Percentiles rank a stretch among this genome's conserved stretches.
Conservation (phyloP, 2,329 filamentous ascomycete genomes). For the Venturia pyrina region DNA sequence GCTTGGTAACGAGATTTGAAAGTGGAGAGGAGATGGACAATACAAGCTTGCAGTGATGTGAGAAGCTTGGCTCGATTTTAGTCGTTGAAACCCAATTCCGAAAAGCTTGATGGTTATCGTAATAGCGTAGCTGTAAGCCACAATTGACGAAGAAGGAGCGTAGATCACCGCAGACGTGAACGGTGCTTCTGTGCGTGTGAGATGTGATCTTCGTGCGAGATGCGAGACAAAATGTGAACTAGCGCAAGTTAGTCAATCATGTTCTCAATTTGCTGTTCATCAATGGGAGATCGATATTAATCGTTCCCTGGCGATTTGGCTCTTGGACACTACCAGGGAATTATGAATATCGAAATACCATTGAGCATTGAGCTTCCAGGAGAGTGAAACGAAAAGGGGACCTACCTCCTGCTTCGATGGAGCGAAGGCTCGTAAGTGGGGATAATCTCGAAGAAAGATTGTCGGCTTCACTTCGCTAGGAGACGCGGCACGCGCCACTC, state of each 20-base stretch:
- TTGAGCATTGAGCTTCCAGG: no score
- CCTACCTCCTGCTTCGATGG: not conserved
- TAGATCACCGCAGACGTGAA: constrained; percentile 31
- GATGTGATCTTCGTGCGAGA: constrained; percentile 39
- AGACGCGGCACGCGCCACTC: constrained; percentile 23
- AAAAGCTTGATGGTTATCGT: constrained; percentile 36
- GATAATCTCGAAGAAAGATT: not conserved
- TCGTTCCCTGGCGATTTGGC: no score
- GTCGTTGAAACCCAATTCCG: constrained; percentile 30
- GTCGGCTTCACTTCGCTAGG: not conserved
- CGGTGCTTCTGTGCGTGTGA: constrained; percentile 37
- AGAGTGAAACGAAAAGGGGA: no score
- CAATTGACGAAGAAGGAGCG: constrained; percentile 36
- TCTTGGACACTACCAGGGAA: no score
- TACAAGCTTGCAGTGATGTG: constrained; percentile 21
- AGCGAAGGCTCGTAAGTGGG: not conserved
- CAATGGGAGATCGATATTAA: no score
- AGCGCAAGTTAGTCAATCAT: no score
- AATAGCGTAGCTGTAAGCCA: constrained; percentile 30
- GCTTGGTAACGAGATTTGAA: not conserved
- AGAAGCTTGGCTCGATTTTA: constrained; percentile 28
- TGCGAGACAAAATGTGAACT: constrained; percentile 26
- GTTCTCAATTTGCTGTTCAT: no score
- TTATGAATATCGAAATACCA: no score
- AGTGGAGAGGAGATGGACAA: not conserved